A percentile compares a stretch with the other conserved stretches of the same genome.
These are phyloP conservation scores for Peronospora farinosa DNA, from an alignment of 352 stramenopile genomes.

Conservation along the genomic window DNA sequence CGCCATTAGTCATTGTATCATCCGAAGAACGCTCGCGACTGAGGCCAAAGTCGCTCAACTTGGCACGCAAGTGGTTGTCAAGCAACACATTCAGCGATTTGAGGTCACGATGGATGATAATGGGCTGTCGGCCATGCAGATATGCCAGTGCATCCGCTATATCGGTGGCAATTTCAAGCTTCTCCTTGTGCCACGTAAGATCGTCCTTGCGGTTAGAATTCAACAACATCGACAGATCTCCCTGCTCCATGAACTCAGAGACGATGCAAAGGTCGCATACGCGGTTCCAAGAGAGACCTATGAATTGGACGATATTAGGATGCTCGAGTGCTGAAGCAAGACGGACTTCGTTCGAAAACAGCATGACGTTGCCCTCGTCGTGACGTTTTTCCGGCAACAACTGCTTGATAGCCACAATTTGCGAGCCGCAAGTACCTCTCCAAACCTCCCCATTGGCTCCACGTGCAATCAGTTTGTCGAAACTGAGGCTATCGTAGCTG, in stretches of 20 bases:
- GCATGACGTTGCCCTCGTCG: slow-evolving; percentile 32
- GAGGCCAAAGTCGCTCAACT: slow-evolving; percentile 56
- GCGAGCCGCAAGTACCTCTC: slow-evolving; percentile 32
- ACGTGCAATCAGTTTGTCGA: slow-evolving; percentile 37
- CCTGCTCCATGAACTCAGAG: slow-evolving; percentile 53
- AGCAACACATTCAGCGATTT: slow-evolving; percentile 66
- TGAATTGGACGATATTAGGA: slow-evolving; percentile 64
- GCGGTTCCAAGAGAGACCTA: slow-evolving; percentile 50
- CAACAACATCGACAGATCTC: slow-evolving; percentile 48
- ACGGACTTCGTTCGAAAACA: slow-evolving; percentile 52
- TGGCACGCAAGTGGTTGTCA: slow-evolving; percentile 36
- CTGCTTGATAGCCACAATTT: slow-evolving; percentile 55
- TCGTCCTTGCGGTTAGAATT: slow-evolving; percentile 31
- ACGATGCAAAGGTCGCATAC: slow-evolving; percentile 52
- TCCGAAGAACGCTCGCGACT: slow-evolving; percentile 49
- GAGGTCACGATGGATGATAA: slow-evolving; percentile 62
- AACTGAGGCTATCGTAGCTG: slow-evolving; percentile 32
- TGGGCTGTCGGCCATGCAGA: slow-evolving; percentile 44
- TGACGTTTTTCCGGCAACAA: slow-evolving; percentile 45
- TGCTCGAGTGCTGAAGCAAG: slow-evolving; percentile 44
- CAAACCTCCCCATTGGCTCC: slow-evolving; percentile 62
- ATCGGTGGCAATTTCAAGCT: slow-evolving; percentile 51
- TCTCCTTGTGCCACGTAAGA: slow-evolving; percentile 41
- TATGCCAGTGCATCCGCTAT: slow-evolving; percentile 61
- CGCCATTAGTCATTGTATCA: slow-evolving; percentile 60